Percentiles rank a stretch among this genome's conserved stretches.
phyloP scores from a whole-genome alignment of 306 rosid genomes.

The Dalbergia cochinchinensis region DNA sequence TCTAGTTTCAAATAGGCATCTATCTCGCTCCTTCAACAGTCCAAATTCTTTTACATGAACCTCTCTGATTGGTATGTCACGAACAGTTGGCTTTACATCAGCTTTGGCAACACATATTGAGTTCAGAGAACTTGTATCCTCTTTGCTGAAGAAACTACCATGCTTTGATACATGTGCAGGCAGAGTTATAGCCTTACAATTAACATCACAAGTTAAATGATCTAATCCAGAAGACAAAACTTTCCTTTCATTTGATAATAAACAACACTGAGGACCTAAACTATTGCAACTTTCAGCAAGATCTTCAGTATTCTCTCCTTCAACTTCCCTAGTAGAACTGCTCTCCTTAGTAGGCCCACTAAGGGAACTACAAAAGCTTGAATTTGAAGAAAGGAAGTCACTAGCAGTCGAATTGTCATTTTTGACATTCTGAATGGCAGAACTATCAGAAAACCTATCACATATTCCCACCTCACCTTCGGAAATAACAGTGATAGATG shows the following conservation, averaged over 20 bases:
- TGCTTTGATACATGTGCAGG: constrained; percentile 51
- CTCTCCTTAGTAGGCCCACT: constrained; percentile 51
- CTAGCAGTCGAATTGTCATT: constrained; percentile 52
- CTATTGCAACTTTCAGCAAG: constrained; percentile 47
- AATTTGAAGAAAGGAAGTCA: constrained; percentile 52
- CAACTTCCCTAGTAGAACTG: constrained; percentile 50
- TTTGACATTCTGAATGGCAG: constrained; percentile 50
- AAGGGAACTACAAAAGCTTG: constrained; percentile 53
- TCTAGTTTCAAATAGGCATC: constrained; percentile 61
- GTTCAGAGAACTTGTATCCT: constrained; percentile 47
- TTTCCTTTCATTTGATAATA: constrained; percentile 56
- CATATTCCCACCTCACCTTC: constrained; percentile 54
- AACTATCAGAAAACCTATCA: constrained; percentile 45
- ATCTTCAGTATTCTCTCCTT: constrained; percentile 51
- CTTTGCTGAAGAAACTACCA: constrained; percentile 48
- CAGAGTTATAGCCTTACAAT: constrained; percentile 49
- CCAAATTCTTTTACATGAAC: constrained; percentile 61
- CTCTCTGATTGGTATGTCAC: constrained; percentile 60
- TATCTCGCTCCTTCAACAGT: constrained; percentile 55
- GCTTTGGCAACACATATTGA: constrained; percentile 44
- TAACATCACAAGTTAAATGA: constrained; percentile 45
- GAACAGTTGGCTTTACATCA: constrained; percentile 50
- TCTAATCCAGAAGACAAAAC: constrained; percentile 48
- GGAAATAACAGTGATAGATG: constrained; percentile 57
- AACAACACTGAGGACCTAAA: constrained; percentile 47